Base-by-base conservation (phyloP, 768 basidiomycete genomes). In the Xerocomus spinulosus region DNA sequence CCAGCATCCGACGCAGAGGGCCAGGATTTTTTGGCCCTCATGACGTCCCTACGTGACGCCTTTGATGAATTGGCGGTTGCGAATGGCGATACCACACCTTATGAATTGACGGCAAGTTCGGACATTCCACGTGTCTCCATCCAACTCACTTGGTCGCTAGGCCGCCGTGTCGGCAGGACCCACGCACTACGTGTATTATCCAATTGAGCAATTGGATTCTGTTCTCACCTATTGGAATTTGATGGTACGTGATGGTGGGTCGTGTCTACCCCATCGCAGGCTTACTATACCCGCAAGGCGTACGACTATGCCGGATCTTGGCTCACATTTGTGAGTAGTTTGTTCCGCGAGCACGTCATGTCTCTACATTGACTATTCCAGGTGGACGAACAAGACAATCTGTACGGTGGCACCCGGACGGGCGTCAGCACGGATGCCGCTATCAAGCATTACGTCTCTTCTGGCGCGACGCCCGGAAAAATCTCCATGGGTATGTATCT, bases 251-350 rank as follows among this genome's bases (percentile, higher is more conserved):
- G n/a, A n/a, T n/a, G 60, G 23, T 1, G 6, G 13, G 37, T 40
- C 28, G 18, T 9, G 30, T 5, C 23, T 9, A 2, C 14, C 25
- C 29, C 6, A 2, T 17, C 23, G 24, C 9, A 32, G 15, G 18
- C 44, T 42, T 6, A 56, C 23, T 21, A 45, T 42, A 5, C 5
- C 36, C 15, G 34, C 15, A 52, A 84, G 83, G 81, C 81, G 14
- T 85, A 85, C 52, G 84, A 88, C 61, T 89, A 87, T 61, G 77
- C 86, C 36, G 87, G 87, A 2, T 82, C 85, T 1, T 92, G 88
- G 88, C 64, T 84, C 26, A 75, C 72, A n/a, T 81, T 54, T 35
- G 68, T 78, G 30, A 71, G 18, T 70, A 46, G 73, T 75, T 58
- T 71, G 12, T 53, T 42, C 40, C 34, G 17, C 18, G 34, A 35